Evolutionary conservation across 1,284 basidiomycete species (phyloP).

Genomic region (Papiliotrema fonsecae): DNA sequence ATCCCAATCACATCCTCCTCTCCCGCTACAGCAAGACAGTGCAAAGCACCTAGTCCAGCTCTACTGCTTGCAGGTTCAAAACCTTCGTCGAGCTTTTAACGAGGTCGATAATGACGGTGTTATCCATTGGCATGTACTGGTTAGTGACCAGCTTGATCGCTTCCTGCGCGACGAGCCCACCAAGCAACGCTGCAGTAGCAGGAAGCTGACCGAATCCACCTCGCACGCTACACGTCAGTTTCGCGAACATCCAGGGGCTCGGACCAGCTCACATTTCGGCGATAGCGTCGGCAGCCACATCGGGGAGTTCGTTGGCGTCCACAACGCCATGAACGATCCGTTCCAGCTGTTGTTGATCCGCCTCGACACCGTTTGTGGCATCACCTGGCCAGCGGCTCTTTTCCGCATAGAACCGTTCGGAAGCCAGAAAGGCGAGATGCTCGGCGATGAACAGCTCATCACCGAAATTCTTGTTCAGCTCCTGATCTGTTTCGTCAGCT

Average conservation of each 20-base stretch:
- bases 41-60: not conserved
- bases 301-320: constrained; percentile 52
- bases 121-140: constrained; percentile 89
- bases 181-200: constrained; percentile 86
- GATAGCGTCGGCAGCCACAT: constrained; percentile 60
- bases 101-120: constrained; percentile 80
- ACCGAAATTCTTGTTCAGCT: constrained; percentile 1
- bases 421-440: constrained; percentile 49
- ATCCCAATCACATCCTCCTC: no score
- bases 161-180: constrained; percentile 94
- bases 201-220: constrained; percentile 82
- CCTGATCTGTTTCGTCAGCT: constrained; percentile 1
- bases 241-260: constrained; percentile 6
- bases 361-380: constrained; percentile 45
- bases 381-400: constrained; percentile 50
- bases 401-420: constrained; percentile 46
- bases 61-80: constrained; percentile 32
- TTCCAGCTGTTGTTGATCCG: constrained; percentile 32
- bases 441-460: constrained; percentile 13
- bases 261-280: constrained; percentile 67
- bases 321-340: constrained; percentile 23
- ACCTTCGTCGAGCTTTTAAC: constrained; percentile 52
- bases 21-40: no score
- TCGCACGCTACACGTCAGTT: constrained; percentile 52
- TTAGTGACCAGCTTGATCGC: constrained; percentile 95